Percentiles rank a stretch among this genome's conserved stretches.
Evolutionary conservation across 345 rosid genomes (phyloP).

Genomic region (Laguncularia racemosa): DNA sequence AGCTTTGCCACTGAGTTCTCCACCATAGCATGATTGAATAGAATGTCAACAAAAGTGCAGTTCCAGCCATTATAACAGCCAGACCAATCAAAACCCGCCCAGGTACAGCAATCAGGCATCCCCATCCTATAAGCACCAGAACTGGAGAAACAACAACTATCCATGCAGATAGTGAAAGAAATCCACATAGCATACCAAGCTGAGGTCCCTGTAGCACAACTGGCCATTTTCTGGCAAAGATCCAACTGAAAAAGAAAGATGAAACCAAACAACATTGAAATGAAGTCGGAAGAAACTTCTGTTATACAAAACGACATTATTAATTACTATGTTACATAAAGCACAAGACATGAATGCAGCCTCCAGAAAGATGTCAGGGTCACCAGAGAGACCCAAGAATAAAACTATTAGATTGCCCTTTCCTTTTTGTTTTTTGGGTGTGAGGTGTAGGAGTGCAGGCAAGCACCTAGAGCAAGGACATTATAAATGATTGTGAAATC

Average conservation of each 20-base stretch:
- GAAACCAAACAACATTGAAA: too few species aligned
- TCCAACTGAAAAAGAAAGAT: constrained; percentile 65
- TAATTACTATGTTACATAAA: too few species aligned
- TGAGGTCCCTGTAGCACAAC: constrained; percentile 79
- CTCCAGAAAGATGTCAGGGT: too few species aligned
- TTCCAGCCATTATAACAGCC: constrained; percentile 95
- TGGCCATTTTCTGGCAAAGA: constrained; percentile 97
- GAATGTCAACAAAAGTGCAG: constrained; percentile 90
- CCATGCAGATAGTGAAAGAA: constrained; percentile 76
- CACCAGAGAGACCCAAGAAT: too few species aligned
- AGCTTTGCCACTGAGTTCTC: constrained; percentile 99
- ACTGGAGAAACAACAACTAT: constrained; percentile 75
- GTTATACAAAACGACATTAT: too few species aligned
- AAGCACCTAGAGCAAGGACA: too few species aligned
- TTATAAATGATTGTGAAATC: too few species aligned
- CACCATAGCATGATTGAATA: constrained; percentile 99
- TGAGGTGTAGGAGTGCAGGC: too few species aligned
- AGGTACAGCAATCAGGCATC: constrained; percentile 63
- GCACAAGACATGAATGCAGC: too few species aligned
- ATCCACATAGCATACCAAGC: constrained; percentile 61
- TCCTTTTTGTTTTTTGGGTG: too few species aligned
- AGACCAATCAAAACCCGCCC: constrained; percentile 87
- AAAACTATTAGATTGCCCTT: too few species aligned
- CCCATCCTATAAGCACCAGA: constrained; percentile 78
- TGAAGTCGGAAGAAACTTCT: too few species aligned